Conservation (phyloP, 192 early-diverging fungal genomes). For the Coemansia sp. region DNA sequence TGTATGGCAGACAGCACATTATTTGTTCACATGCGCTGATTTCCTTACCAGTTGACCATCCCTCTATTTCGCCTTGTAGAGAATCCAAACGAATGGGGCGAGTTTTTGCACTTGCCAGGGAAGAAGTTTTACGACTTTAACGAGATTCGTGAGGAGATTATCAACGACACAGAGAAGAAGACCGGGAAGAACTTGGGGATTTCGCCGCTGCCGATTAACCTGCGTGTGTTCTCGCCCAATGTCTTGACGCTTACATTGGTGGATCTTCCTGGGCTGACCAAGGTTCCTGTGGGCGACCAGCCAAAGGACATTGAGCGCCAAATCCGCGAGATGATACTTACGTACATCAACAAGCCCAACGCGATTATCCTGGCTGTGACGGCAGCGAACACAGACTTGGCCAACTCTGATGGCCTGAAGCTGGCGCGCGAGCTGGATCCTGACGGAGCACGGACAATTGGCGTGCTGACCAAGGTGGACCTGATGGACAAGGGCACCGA, state of each 20-base stretch:
- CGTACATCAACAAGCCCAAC: conserved; percentile 97
- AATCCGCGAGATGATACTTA: conserved; percentile 97
- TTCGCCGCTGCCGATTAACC: conserved; percentile 95
- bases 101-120: conserved; percentile 97
- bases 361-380: conserved; percentile 98
- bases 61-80: conserved; percentile 25
- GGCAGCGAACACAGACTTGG: conserved; percentile 96
- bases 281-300: conserved; percentile 98
- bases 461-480: conserved; percentile 99
- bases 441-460: conserved; percentile 96
- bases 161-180: conserved; percentile 86
- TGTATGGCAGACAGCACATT: neutral
- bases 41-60: neutral
- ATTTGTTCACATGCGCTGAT: conserved; percentile 1
- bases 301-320: conserved; percentile 99
- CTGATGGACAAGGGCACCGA: conserved; percentile 99
- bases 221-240: conserved; percentile 96
- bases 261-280: conserved; percentile 98
- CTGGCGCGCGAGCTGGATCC: conserved; percentile 98
- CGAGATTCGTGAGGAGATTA: conserved; percentile 96
- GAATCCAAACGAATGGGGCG: conserved; percentile 93
- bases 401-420: conserved; percentile 99
- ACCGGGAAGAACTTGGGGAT: conserved; percentile 82
- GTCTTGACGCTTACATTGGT: conserved; percentile 98
- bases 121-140: conserved; percentile 95